Conservation (phyloP, 169 alveolate genomes). For the Cyclospora cayetanensis region DNA sequence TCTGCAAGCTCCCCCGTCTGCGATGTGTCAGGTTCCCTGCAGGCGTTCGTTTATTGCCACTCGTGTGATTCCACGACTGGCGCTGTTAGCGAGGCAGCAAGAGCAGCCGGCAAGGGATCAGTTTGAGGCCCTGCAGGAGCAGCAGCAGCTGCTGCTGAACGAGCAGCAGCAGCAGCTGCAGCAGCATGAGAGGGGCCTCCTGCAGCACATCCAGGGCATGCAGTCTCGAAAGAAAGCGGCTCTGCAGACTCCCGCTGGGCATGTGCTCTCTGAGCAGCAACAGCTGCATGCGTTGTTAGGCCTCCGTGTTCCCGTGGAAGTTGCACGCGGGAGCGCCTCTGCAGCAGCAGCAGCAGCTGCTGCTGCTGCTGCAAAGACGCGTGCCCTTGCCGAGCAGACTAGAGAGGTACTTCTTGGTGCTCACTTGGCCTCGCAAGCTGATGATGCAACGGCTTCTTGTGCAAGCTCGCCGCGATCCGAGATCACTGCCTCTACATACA, state of each 20-base stretch:
- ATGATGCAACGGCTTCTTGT: background rate
- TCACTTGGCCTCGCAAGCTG: background rate
- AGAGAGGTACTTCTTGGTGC: background rate
- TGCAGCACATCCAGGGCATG: background rate
- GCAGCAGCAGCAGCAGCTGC: background rate
- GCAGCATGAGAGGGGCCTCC: background rate
- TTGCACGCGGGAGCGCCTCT: background rate
- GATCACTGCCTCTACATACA: no score
- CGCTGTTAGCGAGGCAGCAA: conserved; percentile 30
- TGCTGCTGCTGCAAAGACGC: background rate
- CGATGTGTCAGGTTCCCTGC: background rate
- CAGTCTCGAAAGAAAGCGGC: background rate
- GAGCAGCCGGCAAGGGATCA: conserved; percentile 3
- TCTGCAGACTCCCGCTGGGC: background rate
- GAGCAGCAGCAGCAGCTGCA: background rate
- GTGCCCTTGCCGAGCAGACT: background rate
- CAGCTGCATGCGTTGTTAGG: conserved; percentile 28
- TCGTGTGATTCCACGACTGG: background rate
- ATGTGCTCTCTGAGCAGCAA: background rate
- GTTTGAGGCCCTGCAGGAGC: conserved; percentile 2
- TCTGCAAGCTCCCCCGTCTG: no score
- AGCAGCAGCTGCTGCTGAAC: conserved; percentile 7
- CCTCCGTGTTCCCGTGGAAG: background rate
- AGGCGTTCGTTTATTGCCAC: background rate
- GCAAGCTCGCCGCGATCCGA: no score